A percentile compares a stretch with the other conserved stretches of the same genome.
These are phyloP conservation scores for Neckera pumila DNA, from an alignment of 225 moss, liverwort and hornwort species.

Conservation along the genomic window DNA sequence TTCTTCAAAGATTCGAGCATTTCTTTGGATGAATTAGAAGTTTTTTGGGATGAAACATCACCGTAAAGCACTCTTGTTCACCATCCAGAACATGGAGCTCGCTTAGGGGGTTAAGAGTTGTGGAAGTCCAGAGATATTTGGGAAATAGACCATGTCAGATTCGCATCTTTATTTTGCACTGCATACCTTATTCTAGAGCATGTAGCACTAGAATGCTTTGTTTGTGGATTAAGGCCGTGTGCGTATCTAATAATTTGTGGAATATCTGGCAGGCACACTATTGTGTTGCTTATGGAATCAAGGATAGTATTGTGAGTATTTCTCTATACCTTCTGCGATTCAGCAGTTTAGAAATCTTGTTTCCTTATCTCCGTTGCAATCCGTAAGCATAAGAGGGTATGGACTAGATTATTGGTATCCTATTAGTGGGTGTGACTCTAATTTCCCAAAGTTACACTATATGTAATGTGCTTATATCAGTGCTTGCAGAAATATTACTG, in stretches of 20 bases:
- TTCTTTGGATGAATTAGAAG: too few species aligned
- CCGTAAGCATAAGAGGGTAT: background rate
- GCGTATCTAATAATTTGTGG: background rate
- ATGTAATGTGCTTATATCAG: background rate
- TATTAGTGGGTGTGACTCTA: background rate
- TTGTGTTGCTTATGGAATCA: conserved; percentile 76
- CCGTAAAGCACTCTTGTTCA: background rate
- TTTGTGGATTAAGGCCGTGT: background rate
- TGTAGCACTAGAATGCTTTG: background rate
- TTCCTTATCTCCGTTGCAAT: background rate
- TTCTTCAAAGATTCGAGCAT: background rate
- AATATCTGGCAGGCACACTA: conserved; percentile 61
- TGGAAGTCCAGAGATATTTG: background rate
- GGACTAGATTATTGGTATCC: background rate
- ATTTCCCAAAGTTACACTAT: background rate
- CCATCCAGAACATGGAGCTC: background rate
- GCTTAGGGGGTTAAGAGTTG: background rate
- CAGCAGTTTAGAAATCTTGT: too few species aligned
- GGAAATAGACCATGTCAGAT: background rate
- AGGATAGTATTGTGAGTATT: conserved; percentile 60
- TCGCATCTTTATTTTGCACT: background rate
- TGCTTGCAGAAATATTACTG: background rate
- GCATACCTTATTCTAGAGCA: background rate
- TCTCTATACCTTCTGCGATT: background rate
- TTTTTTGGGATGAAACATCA: background rate